Evolutionary conservation across 2,329 filamentous ascomycete species (phyloP).

Genomic region (Orbilia brochopaga): DNA sequence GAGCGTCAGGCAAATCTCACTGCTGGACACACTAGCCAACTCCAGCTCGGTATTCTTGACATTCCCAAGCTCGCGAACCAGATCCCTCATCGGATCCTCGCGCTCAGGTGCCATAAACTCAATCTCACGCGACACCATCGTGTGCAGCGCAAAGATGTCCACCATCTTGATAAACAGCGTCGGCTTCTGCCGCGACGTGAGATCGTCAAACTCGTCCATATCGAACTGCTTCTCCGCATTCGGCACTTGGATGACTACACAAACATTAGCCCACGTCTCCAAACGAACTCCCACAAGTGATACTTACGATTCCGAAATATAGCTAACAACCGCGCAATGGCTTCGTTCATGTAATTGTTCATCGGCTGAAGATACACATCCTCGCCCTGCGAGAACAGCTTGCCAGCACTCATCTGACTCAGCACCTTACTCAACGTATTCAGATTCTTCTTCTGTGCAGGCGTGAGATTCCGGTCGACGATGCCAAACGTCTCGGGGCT

Average conservation of each 20-base stretch:
- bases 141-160: constrained; percentile 96
- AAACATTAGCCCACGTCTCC: constrained; percentile 56
- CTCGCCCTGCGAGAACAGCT: constrained; percentile 81
- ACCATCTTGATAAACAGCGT: constrained; percentile 99
- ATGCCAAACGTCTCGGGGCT: constrained; percentile 92
- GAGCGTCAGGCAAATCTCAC: constrained; percentile 88
- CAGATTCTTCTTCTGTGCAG: constrained; percentile 90
- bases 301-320: constrained; percentile 60
- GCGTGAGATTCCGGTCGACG: constrained; percentile 84
- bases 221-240: constrained; percentile 92
- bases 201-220: constrained; percentile 97
- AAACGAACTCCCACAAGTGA: neutral
- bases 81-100: constrained; percentile 87
- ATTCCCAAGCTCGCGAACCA: constrained; percentile 90
- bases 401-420: constrained; percentile 83
- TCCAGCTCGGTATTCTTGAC: constrained; percentile 97
- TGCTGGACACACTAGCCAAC: constrained; percentile 81
- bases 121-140: constrained; percentile 80
- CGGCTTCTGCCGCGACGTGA: constrained; percentile 94
- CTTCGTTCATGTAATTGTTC: constrained; percentile 87
- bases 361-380: constrained; percentile 95
- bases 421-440: constrained; percentile 90
- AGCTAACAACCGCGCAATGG: constrained; percentile 76
- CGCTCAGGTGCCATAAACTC: constrained; percentile 75
- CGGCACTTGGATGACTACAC: constrained; percentile 75